Base-by-base conservation (phyloP, 2,329 filamentous ascomycete genomes). In the Spiromastix sp. region DNA sequence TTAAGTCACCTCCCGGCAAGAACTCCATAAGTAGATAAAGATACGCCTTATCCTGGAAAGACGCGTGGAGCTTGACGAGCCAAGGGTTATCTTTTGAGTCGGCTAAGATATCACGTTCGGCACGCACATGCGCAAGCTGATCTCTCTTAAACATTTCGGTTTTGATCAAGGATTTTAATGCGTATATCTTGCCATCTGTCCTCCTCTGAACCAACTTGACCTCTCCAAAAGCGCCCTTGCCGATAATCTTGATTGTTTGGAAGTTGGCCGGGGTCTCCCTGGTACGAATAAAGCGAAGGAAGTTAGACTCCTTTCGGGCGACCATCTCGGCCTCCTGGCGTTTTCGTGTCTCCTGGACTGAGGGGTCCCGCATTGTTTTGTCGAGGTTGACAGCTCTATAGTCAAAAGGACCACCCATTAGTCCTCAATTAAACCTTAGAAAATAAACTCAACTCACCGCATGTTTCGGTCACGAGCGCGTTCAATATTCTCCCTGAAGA, bases 131-230 rank as follows among this genome's bases (percentile, higher is more conserved):
- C 12, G 91, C 91, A 42, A 98, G 69, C 61, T 98, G 91, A 56
- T 98, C 91, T 64, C 94, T 95, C 67, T 94, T 95, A 69, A 95
- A 95, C 91, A 98, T 98, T 63, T 98, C 91, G 32, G 85, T 86
- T 71, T 98, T 98, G 62, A 98, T 85, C 48, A 98, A 71, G 30
- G 89, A 96, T 69, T 98, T 98, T 70, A 98, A 81, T 41, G 91
- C 91, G 52, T 96, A 98, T 45, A 98, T 87, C 64, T 94, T 94
- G 62, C 85, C 85, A 53, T 96, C 91, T 35, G 84, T 79, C 71
- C 87, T 94, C 66, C 93, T 85, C 66, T 94, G 87, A 39, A 98
- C 91, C 42, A 98, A 72, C 66, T 94, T 93, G 51, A 98, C 91
- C 63, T 98, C 91, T 58, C 91, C 91, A 54, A 98, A 98, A 10